Evolutionary conservation across 2,329 filamentous ascomycete genomes (phyloP).

Genomic region (Colletotrichum orchidophilum): DNA sequence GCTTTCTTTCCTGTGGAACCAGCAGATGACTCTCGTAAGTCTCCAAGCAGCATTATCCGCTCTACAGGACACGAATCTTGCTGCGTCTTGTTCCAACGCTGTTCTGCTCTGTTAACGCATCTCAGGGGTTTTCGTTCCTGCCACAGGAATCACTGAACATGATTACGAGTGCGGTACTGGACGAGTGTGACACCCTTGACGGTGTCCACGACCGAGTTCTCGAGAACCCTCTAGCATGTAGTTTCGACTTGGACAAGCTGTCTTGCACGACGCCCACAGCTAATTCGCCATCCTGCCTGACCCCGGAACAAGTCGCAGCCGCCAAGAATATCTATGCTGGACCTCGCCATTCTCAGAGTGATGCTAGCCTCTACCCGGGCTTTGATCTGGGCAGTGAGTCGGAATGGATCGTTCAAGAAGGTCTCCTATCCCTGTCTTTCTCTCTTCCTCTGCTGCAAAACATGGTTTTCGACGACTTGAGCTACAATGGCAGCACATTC

Average conservation of each 20-base stretch:
- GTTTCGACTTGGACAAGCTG: constrained; percentile 5
- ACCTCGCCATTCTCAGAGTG: background rate
- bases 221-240: constrained; percentile 18
- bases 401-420: constrained; percentile 14
- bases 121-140: background rate
- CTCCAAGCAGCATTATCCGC: too few species aligned
- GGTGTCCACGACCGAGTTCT: constrained; percentile 14
- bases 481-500: constrained; percentile 15
- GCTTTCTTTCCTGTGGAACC: constrained; percentile 18
- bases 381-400: constrained; percentile 21
- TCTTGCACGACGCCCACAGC: background rate
- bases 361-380: constrained; percentile 9
- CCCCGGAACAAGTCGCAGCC: background rate
- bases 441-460: constrained; percentile 25
- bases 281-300: background rate
- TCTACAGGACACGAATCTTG: too few species aligned
- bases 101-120: background rate
- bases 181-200: constrained; percentile 1
- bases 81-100: too few species aligned
- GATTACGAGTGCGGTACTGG: constrained; percentile 1
- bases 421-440: constrained; percentile 9
- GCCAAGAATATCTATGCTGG: constrained; percentile 3
- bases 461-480: constrained; percentile 19
- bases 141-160: constrained; percentile 2
- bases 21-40: constrained; percentile 9